These are phyloP conservation scores for Combretum micranthum DNA, from an alignment of 345 rosid genomes.

Conservation along the genomic window DNA sequence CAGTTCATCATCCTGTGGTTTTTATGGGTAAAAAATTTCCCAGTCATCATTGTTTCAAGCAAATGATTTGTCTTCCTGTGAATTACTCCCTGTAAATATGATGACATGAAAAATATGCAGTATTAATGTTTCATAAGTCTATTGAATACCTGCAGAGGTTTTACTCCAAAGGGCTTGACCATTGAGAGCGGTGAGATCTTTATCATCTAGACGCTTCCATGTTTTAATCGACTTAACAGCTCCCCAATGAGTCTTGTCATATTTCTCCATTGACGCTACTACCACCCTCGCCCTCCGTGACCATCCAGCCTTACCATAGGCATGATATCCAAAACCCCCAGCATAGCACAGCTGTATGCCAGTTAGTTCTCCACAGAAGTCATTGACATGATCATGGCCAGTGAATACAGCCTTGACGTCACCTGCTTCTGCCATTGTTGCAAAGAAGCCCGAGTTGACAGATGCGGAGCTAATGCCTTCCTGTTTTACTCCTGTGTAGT, in stretches of 20 bases:
- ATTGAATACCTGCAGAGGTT: constrained; percentile 31
- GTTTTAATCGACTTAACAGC: constrained; percentile 68
- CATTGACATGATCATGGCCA: constrained; percentile 87
- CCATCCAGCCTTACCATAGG: constrained; percentile 92
- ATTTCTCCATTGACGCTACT: constrained; percentile 60
- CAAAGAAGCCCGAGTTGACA: constrained; percentile 86
- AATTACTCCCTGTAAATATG: too few relatives aligned
- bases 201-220: constrained; percentile 93
- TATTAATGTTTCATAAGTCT: too few relatives aligned
- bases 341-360: constrained; percentile 87
- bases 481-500: constrained; percentile 63
- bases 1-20: too few relatives aligned
- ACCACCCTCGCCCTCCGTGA: constrained; percentile 77
- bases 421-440: constrained; percentile 66
- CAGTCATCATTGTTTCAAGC: too few relatives aligned
- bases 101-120: too few relatives aligned
- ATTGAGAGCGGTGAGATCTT: constrained; percentile 47
- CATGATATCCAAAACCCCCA: constrained; percentile 95
- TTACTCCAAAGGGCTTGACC: constrained; percentile 74
- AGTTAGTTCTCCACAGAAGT: constrained; percentile 61
- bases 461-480: constrained; percentile 61
- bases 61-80: too few relatives aligned
- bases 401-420: constrained; percentile 83
- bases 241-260: constrained; percentile 54
- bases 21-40: too few relatives aligned